Evolutionary conservation across 2,329 filamentous ascomycete genomes (phyloP), one percentile per base, ranked within the genome.

Genomic region (Ascomycota sp.): DNA sequence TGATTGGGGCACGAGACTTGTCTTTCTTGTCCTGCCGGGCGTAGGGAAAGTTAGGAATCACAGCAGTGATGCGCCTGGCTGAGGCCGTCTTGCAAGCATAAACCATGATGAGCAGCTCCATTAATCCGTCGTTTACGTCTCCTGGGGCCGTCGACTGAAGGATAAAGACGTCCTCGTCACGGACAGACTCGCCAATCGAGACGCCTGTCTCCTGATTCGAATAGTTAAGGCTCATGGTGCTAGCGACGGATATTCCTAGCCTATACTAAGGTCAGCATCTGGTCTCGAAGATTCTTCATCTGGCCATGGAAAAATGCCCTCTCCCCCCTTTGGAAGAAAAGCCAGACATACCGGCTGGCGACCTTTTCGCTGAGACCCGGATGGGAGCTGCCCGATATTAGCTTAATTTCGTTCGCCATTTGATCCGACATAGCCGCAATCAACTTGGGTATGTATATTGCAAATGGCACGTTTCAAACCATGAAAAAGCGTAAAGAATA

Each of bases 61-160:
- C 81, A 38, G 83, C 86, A 15, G 86, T 94, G 56, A 95, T 93
- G 39, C 86, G 79, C 39, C 85, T 74, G 9, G 86, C 86, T 27
- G 56, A 61, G 23, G 63, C 63, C 21, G 61, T 65, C 26, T 60
- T 58, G 64, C 86, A 94, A 38, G 86, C 86, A 49, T 92, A 91
- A 55, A 94, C 91, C 75, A 94, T 93, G 57, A 95, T 94, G 40
- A 95, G 69, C 23, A 95, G 69, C 57, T 98, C 86, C 86, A 98
- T 95, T 35, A 98, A 68, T 29, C 83, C 83, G 52, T 95, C 86
- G 56, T 98, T 98, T 59, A 95, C 91, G 50, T 94, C 85, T 50
- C 86, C 85, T 2, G 86, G 86, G 25, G 80, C 76, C 28, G 89
- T 93, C 17, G 86, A 93, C 57, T 95, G 86, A 35, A 95, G 65